Evolutionary conservation across 371 early-diverging fungal genomes (phyloP), one percentile per base, ranked within the genome.

Genomic region (Haplosporangium sp.): DNA sequence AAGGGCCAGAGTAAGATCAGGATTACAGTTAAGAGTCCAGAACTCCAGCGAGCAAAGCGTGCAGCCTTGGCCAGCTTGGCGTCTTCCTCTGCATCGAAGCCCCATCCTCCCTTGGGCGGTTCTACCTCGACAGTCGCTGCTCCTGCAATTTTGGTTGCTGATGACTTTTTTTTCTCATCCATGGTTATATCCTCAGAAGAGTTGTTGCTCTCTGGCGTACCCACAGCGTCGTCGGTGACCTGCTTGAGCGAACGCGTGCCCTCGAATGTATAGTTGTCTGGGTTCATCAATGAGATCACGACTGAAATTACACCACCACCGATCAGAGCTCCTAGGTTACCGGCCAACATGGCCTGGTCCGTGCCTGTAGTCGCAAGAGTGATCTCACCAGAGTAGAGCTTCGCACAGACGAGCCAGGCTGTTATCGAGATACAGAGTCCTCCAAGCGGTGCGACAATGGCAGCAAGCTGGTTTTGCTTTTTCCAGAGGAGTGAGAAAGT

Each of bases 261-360:
- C 6, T 86, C 85, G 74, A 88, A 92, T 36, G 89, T 82, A 60
- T 85, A 92, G 66, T 91, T 80, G 64, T 90, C 90, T 0, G 92
- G 91, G 12, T 82, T 81, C 53, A 84, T 56, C 50, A 85, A 73
- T 14, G 89, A 82, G 4, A 84, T 46, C 13, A 76, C 37, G 6
- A 83, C 65, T 2, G 87, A 62, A 20, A 86, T 71, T 13, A 82
- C 20, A 6, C 76, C 82, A 10, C 84, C 83, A 59, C 58, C 80
- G 20, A 54, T 51, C 57, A 59, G 64, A 3, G 43, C 83, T 51
- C 58, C 70, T 36, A 91, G 55, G 64, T 92, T 92, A 18, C 92
- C 92, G 6, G 92, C 86, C 80, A 92, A 84, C 90, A 92, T 90
- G 10, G 92, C 92, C 40, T 86, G 84, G 59, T 92, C 89, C 23